A percentile compares a stretch with the other conserved stretches of the same genome.
These are phyloP conservation scores for Xerocomus nothofagi DNA, from an alignment of 1,284 basidiomycete species.

Conservation along the genomic window DNA sequence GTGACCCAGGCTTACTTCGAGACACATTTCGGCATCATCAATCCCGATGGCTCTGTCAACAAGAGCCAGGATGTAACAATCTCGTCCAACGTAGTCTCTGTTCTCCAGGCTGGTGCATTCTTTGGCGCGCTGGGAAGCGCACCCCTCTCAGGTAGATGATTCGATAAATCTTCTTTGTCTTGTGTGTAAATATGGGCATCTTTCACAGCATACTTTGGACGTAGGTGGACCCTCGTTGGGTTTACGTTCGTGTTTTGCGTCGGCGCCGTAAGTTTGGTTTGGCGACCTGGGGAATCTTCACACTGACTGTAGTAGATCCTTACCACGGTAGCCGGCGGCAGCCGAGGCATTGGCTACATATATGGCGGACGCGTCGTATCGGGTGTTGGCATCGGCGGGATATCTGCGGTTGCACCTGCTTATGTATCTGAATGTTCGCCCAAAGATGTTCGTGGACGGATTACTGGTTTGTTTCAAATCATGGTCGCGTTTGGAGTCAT, in stretches of 20 bases:
- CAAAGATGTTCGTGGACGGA: constrained; percentile 68
- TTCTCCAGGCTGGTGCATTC: constrained; percentile 79
- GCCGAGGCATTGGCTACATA: constrained; percentile 60
- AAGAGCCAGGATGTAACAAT: constrained; percentile 45
- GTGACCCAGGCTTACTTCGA: constrained; percentile 64
- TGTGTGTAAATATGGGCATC: neutral
- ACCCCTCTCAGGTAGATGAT: constrained; percentile 56
- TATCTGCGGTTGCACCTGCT: constrained; percentile 67
- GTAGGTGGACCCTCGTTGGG: constrained; percentile 53
- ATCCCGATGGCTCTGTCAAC: constrained; percentile 39
- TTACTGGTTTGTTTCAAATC: constrained; percentile 80
- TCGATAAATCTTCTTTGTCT: neutral
- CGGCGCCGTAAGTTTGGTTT: constrained; percentile 54
- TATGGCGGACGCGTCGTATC: constrained; percentile 73
- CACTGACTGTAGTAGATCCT: constrained; percentile 38
- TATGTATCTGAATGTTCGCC: constrained; percentile 81
- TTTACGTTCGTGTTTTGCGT: constrained; percentile 64
- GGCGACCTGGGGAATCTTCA: neutral
- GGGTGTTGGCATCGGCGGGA: constrained; percentile 59
- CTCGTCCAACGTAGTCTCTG: constrained; percentile 68
- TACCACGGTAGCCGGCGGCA: constrained; percentile 61
- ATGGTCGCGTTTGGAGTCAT: constrained; percentile 77
- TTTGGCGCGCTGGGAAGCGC: constrained; percentile 72
- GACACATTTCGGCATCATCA: constrained; percentile 56
- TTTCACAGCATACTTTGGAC: constrained; percentile 50